Percentiles rank a stretch among this genome's conserved stretches.
Conservation (phyloP, 2,329 filamentous ascomycete species). For the Epichloe sylvatica region DNA sequence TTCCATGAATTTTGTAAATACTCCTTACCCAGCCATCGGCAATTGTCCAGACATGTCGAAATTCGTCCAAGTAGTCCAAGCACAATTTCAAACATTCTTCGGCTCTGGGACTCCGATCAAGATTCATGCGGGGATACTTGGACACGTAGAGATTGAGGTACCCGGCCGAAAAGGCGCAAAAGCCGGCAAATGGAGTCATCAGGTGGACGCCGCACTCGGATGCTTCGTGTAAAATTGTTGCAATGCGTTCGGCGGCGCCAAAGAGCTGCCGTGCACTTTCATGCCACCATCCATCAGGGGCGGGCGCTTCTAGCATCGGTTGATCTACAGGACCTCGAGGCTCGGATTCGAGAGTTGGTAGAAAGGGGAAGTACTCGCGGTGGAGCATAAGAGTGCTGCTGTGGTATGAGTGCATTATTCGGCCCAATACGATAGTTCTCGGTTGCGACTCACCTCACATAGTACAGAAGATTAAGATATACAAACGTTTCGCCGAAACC, state of each 20-base stretch:
- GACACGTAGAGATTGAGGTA: slow-evolving; percentile 28
- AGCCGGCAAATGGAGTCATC: slow-evolving; percentile 28
- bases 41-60: slow-evolving; percentile 16
- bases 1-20: neutral
- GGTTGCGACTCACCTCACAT: slow-evolving; percentile 21
- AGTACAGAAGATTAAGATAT: slow-evolving; percentile 30
- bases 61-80: slow-evolving; percentile 14
- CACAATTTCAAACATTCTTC: slow-evolving; percentile 12
- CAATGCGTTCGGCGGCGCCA: slow-evolving; percentile 21
- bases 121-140: slow-evolving; percentile 28
- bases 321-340: slow-evolving; percentile 27
- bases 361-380: slow-evolving; percentile 30
- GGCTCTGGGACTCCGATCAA: slow-evolving; percentile 16
- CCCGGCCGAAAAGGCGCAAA: slow-evolving; percentile 31
- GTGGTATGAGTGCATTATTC: neutral
- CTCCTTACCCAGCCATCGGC: slow-evolving; percentile 16
- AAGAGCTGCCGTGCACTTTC: slow-evolving; percentile 24
- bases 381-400: slow-evolving; percentile 26
- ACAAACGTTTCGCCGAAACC: slow-evolving; percentile 28
- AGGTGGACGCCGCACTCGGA: slow-evolving; percentile 23
- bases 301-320: slow-evolving; percentile 23
- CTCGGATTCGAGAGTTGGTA: slow-evolving; percentile 21
- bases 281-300: slow-evolving; percentile 26
- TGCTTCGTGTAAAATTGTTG: slow-evolving; percentile 22
- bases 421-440: neutral